Evolutionary conservation across 164 flowering plant species (phyloP).

Genomic region (Amborella trichopoda): DNA sequence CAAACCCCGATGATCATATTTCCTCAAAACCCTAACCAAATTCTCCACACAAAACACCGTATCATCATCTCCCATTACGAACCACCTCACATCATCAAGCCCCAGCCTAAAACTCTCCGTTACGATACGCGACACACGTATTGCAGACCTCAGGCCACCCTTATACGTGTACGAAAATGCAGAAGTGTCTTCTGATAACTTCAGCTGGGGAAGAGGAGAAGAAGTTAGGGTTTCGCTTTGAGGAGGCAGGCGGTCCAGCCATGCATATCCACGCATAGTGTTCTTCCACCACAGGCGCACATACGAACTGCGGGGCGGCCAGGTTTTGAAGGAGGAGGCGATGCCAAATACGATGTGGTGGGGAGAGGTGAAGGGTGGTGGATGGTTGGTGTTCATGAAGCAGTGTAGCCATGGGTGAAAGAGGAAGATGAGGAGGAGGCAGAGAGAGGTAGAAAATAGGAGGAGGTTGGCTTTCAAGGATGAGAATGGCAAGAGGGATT

Average conservation of each 20-base stretch:
- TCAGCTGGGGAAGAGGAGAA: conserved; percentile 24
- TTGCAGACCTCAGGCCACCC: conserved; percentile 56
- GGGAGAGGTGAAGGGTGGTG: not conserved
- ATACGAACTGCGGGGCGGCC: conserved; percentile 27
- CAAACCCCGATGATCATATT: conserved; percentile 63
- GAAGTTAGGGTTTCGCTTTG: not conserved
- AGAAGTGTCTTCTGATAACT: conserved; percentile 42
- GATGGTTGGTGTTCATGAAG: not conserved
- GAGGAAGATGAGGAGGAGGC: not conserved
- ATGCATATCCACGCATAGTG: conserved; percentile 36
- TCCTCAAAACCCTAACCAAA: conserved; percentile 38
- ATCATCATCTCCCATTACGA: conserved; percentile 86
- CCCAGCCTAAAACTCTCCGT: conserved; percentile 31
- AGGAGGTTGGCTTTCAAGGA: no score
- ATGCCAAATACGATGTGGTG: conserved; percentile 57
- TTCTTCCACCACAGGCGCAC: conserved; percentile 58
- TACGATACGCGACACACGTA: conserved; percentile 59
- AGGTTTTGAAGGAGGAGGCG: conserved; percentile 50
- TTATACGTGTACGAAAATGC: conserved; percentile 53
- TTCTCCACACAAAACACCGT: conserved; percentile 68
- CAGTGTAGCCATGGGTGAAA: not conserved
- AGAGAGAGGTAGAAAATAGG: not conserved
- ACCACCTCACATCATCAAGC: conserved; percentile 46
- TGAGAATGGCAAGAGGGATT: not conserved
- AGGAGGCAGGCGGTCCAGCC: conserved; percentile 35